A percentile compares a stretch with the other conserved stretches of the same genome.
Conservation (phyloP, 129 eudicot species). For the Cynara cardunculus region DNA sequence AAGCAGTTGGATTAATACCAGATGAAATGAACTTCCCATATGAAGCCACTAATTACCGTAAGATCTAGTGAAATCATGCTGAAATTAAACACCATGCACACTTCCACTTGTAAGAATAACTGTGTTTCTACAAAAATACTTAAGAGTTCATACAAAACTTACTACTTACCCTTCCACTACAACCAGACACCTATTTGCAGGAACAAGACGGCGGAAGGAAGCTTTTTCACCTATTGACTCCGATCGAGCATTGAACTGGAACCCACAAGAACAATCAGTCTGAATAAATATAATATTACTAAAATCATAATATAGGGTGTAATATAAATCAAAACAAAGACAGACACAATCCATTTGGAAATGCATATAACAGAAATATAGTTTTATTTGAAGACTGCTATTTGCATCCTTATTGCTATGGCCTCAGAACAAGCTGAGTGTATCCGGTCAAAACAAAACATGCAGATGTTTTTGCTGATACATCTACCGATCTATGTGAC, state of each 20-base stretch:
- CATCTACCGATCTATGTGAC: neutral
- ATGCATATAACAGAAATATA: neutral
- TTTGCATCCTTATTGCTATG: neutral
- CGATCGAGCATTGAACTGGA: constrained; percentile 92
- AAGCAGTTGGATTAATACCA: neutral
- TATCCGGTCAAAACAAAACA: neutral
- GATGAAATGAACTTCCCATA: neutral
- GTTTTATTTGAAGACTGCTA: neutral
- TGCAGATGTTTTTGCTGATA: neutral
- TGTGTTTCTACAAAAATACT: neutral
- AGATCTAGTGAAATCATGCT: neutral
- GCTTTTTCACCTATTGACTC: constrained; percentile 87
- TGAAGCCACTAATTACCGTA: neutral
- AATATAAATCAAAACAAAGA: neutral
- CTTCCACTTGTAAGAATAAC: neutral
- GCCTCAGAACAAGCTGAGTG: neutral
- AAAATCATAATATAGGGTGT: neutral
- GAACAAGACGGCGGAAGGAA: constrained; percentile 89
- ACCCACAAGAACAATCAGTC: constrained; percentile 13
- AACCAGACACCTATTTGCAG: constrained; percentile 84
- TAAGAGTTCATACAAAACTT: neutral
- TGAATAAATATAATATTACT: neutral
- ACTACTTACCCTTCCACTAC: constrained; percentile 80
- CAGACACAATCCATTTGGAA: neutral
- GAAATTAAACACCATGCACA: neutral